These are phyloP conservation scores for Limnomonas spitsbergensis DNA, from an alignment of 139 green algal genomes.

Conservation along the genomic window DNA sequence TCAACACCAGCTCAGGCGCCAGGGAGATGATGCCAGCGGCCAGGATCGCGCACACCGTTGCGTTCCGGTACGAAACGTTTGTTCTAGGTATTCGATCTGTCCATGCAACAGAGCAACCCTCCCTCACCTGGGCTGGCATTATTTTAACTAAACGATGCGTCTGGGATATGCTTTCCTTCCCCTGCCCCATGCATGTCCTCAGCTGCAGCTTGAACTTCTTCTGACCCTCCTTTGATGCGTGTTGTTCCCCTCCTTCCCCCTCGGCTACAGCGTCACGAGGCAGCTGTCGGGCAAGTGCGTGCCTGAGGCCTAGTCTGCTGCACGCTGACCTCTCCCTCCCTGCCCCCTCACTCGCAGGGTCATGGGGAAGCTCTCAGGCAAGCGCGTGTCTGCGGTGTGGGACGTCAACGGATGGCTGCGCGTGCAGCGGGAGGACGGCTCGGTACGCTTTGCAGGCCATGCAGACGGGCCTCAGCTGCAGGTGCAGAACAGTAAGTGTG, in stretches of 20 bases:
- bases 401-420: constrained; percentile 23
- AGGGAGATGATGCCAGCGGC: background rate
- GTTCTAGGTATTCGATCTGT: no score
- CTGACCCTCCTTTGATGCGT: no score
- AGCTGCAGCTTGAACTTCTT: no score
- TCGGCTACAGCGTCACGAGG: background rate
- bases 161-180: no score
- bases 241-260: no score
- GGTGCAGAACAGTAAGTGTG: background rate
- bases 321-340: no score
- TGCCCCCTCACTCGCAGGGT: no score
- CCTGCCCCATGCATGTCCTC: no score
- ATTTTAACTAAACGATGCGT: no score
- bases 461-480: constrained; percentile 31
- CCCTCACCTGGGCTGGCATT: no score
- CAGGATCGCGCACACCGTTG: background rate
- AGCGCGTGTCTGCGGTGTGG: background rate
- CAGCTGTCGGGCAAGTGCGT: background rate
- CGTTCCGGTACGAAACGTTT: background rate
- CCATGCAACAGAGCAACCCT: no score
- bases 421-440: constrained; percentile 37
- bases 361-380: background rate
- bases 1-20: background rate
- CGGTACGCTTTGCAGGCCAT: constrained; percentile 11
- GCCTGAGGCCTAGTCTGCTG: background rate